phyloP scores from a whole-genome alignment of 2,329 filamentous ascomycete genomes.

The Dissoconium aciculare region DNA sequence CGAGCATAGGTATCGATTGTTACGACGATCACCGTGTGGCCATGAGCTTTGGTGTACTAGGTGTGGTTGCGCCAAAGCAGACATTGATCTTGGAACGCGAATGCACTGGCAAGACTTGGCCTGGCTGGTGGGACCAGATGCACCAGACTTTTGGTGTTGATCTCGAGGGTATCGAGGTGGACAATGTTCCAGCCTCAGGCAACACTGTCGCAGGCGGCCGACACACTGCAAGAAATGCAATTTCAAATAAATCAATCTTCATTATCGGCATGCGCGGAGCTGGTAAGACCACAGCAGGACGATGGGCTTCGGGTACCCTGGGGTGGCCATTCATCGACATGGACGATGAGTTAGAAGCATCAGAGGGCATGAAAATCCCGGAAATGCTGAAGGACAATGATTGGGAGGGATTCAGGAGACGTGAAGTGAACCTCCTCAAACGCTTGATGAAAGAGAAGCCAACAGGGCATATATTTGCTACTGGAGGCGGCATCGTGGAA shows the following conservation, averaged over 20 bases:
- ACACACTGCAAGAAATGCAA: conserved; percentile 14
- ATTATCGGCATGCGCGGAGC: conserved; percentile 96
- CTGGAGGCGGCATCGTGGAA: conserved; percentile 87
- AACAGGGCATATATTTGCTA: conserved; percentile 71
- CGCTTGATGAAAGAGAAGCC: conserved; percentile 61
- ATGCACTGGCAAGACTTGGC: conserved; percentile 95
- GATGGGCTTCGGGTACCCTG: conserved; percentile 65
- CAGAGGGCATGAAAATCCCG: conserved; percentile 61
- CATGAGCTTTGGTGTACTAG: conserved; percentile 93
- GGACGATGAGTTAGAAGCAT: conserved; percentile 69
- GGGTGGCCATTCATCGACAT: conserved; percentile 71
- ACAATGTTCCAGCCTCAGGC: conserved; percentile 17
- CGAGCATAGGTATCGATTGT: conserved; percentile 61
- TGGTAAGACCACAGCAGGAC: conserved; percentile 85
- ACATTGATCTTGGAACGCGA: conserved; percentile 77
- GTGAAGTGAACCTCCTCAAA: conserved; percentile 60
- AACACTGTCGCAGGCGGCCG: conserved; percentile 25
- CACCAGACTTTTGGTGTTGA: conserved; percentile 61
- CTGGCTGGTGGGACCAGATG: conserved; percentile 92
- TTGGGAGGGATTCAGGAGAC: conserved; percentile 76
- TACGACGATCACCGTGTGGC: conserved; percentile 97
- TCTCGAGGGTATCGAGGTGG: conserved; percentile 59
- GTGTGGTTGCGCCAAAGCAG: conserved; percentile 53
- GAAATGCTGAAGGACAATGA: conserved; percentile 65
- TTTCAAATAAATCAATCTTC: conserved; percentile 53